phyloP scores from a whole-genome alignment of 106 monocot genomes.

The Dendrobium huoshanense region DNA sequence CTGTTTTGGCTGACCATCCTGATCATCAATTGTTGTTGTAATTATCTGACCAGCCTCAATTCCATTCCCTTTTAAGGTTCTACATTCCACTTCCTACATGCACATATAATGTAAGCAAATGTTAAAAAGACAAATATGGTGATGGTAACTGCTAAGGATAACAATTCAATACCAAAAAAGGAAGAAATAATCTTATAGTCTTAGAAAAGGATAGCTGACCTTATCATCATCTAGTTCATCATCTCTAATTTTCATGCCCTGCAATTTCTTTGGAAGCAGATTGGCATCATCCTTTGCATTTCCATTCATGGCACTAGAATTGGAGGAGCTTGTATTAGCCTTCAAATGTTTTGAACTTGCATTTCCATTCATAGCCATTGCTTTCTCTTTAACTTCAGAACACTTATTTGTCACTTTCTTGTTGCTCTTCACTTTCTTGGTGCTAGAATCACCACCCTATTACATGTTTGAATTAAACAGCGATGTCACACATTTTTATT shows the following conservation, averaged over 20 bases:
- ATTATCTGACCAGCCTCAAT: slow-evolving; percentile 50
- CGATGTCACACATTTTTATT: not conserved
- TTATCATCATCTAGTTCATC: slow-evolving; percentile 20
- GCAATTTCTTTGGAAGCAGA: slow-evolving; percentile 34
- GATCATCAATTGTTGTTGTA: slow-evolving; percentile 39
- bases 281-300: slow-evolving; percentile 16
- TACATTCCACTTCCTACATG: slow-evolving; percentile 19
- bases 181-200: not conserved
- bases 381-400: slow-evolving; percentile 8
- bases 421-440: slow-evolving; percentile 29
- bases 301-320: slow-evolving; percentile 4
- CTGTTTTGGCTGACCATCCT: slow-evolving; percentile 49
- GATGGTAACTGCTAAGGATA: not conserved
- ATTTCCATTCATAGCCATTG: slow-evolving; percentile 12
- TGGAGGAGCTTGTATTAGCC: slow-evolving; percentile 19
- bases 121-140: not conserved
- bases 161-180: not conserved
- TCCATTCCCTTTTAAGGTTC: slow-evolving; percentile 31
- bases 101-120: not conserved
- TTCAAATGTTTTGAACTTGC: slow-evolving; percentile 13
- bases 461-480: not conserved
- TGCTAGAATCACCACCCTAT: slow-evolving; percentile 23
- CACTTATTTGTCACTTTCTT: slow-evolving; percentile 8
- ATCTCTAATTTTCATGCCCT: slow-evolving; percentile 27
- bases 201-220: slow-evolving; percentile 6